These are phyloP conservation scores for Aristolochia californica DNA, from an alignment of 164 flowering plant genomes.

Conservation along the genomic window DNA sequence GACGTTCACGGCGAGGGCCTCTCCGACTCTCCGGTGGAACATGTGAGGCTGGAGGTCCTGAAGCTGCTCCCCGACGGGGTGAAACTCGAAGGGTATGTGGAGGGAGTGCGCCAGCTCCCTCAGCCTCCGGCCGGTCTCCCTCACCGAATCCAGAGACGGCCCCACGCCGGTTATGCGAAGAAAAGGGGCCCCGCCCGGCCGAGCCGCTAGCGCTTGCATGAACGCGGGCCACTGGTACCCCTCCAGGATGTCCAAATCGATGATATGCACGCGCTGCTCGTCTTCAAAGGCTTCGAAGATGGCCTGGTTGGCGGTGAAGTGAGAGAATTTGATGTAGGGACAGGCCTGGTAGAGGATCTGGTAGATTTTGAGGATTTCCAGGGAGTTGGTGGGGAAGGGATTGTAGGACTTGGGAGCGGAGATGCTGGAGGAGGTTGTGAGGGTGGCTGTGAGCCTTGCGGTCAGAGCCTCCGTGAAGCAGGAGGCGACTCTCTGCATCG, in stretches of 20 bases:
- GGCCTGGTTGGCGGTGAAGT: slow-evolving; percentile 81
- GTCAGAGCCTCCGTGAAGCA: slow-evolving; percentile 67
- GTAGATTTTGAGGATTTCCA: slow-evolving; percentile 47
- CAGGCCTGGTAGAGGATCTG: slow-evolving; percentile 72
- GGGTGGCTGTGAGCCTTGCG: slow-evolving; percentile 42
- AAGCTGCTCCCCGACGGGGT: slow-evolving; percentile 50
- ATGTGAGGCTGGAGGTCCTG: slow-evolving; percentile 57
- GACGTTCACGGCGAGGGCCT: slow-evolving; percentile 58
- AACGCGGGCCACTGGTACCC: slow-evolving; percentile 88
- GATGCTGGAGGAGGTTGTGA: slow-evolving; percentile 22
- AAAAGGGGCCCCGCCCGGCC: slow-evolving; percentile 54
- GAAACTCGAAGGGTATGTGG: slow-evolving; percentile 59
- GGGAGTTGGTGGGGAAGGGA: slow-evolving; percentile 38
- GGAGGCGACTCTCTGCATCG: slow-evolving; percentile 72
- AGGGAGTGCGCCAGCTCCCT: slow-evolving; percentile 51
- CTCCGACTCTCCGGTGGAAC: slow-evolving; percentile 62
- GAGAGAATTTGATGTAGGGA: slow-evolving; percentile 68
- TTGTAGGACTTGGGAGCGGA: slow-evolving; percentile 24
- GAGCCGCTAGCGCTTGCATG: slow-evolving; percentile 67
- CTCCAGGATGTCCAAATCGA: slow-evolving; percentile 63
- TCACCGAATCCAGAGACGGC: slow-evolving; percentile 26
- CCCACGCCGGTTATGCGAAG: slow-evolving; percentile 74
- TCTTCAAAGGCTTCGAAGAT: slow-evolving; percentile 63
- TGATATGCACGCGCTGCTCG: slow-evolving; percentile 60
- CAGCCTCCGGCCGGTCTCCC: slow-evolving; percentile 49